Base-by-base conservation (phyloP, 176 grass and related monocot genomes). In the Thalia dealbata region DNA sequence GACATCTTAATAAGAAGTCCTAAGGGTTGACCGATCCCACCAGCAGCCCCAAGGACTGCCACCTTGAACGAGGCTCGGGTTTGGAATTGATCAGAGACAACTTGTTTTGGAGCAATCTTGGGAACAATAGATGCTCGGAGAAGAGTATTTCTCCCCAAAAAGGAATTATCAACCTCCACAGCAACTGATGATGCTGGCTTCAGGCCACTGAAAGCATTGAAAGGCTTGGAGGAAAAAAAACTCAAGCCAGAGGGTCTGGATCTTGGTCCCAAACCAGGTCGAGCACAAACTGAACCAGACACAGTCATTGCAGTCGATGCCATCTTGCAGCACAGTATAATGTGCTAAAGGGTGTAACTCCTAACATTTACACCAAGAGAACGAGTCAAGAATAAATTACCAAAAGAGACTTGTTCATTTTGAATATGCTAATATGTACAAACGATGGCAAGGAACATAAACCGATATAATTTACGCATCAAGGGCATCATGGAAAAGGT, bases 1-100 rank as follows among this genome's bases (percentile, higher is more conserved):
- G 78, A 87, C 79, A 91, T 80, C 76, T 91, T 91, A 79, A 91
- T 75, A 44, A 91, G 82, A 46, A 91, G 88, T 42, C 81, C 73
- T 27, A 91, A 79, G 4, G 88, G 88, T 78, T 91, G 88, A 5
- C 88, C 88, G 63, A 91, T 91, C 2, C 88, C 88, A 13, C 88
- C 88, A 14, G 84, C 88, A 19, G 88, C 88, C 28, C 88, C 88
- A 27, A 91, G 88, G 73, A 91, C 24, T 38, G 84, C 84, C 48
- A 91, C 88, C 79, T 91, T 91, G 78, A 79, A 96, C 14, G 82
- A 73, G 32, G 76, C 88, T 79, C 79, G 73, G 10, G 89, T 79
- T 0, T 79, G 76, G 58, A 89, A 64, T 73, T 89, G 75, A 72
- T 74, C 48, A 4, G 43, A 46, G 5, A 71, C 81, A 52, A 72